A percentile compares a stretch with the other conserved stretches of the same genome.
Evolutionary conservation across 2,329 filamentous ascomycete species (phyloP).

Genomic region (Colletotrichum orchidophilum): DNA sequence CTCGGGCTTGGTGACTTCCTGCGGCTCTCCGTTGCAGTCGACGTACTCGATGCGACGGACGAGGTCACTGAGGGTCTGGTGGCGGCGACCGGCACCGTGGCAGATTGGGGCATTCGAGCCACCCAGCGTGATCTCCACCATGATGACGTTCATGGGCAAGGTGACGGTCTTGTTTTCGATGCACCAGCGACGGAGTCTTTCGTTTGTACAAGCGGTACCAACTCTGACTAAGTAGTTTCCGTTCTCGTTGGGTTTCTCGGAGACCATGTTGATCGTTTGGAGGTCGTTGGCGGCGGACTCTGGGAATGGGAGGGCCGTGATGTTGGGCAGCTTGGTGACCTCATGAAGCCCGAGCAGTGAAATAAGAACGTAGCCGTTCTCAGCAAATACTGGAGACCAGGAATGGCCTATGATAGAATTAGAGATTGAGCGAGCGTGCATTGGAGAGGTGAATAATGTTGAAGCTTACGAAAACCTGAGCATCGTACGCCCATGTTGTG

Average conservation of each 20-base stretch:
- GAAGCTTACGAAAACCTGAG: neutral
- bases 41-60: constrained; percentile 58
- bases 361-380: neutral
- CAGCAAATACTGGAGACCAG: neutral
- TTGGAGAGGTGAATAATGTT: too few relatives aligned
- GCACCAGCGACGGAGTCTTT: neutral
- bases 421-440: neutral
- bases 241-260: constrained; percentile 40
- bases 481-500: neutral
- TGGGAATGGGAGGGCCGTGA: constrained; percentile 38
- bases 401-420: neutral
- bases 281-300: constrained; percentile 44
- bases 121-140: constrained; percentile 58
- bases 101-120: constrained; percentile 56
- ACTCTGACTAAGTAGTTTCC: constrained; percentile 33
- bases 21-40: constrained; percentile 53
- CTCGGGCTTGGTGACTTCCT: constrained; percentile 47
- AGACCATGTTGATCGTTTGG: constrained; percentile 49
- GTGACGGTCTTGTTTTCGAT: constrained; percentile 42
- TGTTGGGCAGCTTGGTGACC: neutral
- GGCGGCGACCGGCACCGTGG: constrained; percentile 54
- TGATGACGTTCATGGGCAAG: constrained; percentile 55
- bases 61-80: constrained; percentile 52
- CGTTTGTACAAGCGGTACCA: neutral
- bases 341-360: neutral